Evolutionary conservation across 495 filamentous ascomycete genomes (phyloP).

Genomic region (Trichoderma erinaceum): DNA sequence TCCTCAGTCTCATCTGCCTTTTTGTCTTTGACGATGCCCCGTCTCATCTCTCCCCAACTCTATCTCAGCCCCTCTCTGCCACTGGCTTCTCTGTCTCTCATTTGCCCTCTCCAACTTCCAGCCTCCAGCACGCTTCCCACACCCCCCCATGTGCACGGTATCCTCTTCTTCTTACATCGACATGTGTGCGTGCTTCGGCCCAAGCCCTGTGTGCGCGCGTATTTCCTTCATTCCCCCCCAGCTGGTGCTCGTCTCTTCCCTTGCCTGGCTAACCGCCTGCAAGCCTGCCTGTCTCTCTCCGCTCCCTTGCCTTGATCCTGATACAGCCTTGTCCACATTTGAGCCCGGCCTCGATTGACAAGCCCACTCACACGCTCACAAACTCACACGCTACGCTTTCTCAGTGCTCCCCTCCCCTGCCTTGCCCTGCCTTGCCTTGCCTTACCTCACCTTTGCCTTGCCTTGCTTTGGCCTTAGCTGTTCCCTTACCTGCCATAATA

Average conservation of each 20-base stretch:
- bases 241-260: neutral
- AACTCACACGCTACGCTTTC: neutral
- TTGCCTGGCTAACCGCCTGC: neutral
- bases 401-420: neutral
- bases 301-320: neutral
- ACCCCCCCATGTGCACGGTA: neutral
- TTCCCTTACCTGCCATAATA: too few relatives aligned
- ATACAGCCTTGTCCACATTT: constrained; percentile 12
- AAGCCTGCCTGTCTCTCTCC: neutral
- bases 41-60: neutral
- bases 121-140: neutral
- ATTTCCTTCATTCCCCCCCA: neutral
- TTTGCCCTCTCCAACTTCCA: neutral
- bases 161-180: neutral
- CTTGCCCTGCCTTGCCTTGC: neutral
- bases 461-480: neutral
- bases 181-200: constrained; percentile 2
- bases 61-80: neutral
- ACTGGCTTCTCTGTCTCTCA: neutral
- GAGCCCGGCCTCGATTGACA: constrained; percentile 12
- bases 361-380: neutral
- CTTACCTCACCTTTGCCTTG: neutral
- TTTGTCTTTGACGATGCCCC: constrained; percentile 15
- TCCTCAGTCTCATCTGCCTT: constrained; percentile 12
- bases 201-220: neutral